Base-by-base conservation (phyloP, 192 early-diverging fungal species). In the Podila epicladia region DNA sequence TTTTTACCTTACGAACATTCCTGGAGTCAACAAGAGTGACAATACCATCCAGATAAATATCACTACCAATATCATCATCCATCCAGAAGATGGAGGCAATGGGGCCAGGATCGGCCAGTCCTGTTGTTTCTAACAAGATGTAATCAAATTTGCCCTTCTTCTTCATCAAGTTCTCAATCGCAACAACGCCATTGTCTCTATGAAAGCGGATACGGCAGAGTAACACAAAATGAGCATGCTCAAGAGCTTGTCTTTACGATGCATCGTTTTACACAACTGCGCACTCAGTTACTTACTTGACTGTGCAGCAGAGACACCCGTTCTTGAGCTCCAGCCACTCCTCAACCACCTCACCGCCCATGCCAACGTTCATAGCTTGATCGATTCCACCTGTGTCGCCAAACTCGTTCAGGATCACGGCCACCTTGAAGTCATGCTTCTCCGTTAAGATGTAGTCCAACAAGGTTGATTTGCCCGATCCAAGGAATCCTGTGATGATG, bases 361-460 rank as follows among this genome's bases (percentile, higher is more conserved):
- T 87, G 35, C 90, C 91, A 26, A 97, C 88, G 5, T 93, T 93
- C 66, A 98, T 85, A 53, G 94, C 89, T 80, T 97, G 95, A 82
- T 99, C 98, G 67, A 99, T 96, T 22, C 95, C 98, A 31, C 94
- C 91, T 61, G 85, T 85, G 60, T 98, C 97, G 53, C 97, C 98
- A 90, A 99, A 99, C 87, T 99, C 98, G 75, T 99, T 99, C 82
- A 99, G 87, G 35, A 99, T 97, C 26, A 99, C 96, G 0, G 98
- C 98, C 49, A 99, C 97, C 24, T 94, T 92, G 79, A 96, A 96
- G n/a, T 94, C 91, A 69, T 98, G 98, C 74, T 93, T 90, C 38
- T 90, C 91, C 0, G 90, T 91, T 51, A 95, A 55, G 29, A 95
- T 94, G 78, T 94, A 91, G 76, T 93, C 97, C 15, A 99, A 85